A percentile compares a stretch with the other conserved stretches of the same genome.
These are phyloP conservation scores for Paecilomyces formosus DNA, from an alignment of 2,329 filamentous ascomycete genomes.

Conservation along the genomic window DNA sequence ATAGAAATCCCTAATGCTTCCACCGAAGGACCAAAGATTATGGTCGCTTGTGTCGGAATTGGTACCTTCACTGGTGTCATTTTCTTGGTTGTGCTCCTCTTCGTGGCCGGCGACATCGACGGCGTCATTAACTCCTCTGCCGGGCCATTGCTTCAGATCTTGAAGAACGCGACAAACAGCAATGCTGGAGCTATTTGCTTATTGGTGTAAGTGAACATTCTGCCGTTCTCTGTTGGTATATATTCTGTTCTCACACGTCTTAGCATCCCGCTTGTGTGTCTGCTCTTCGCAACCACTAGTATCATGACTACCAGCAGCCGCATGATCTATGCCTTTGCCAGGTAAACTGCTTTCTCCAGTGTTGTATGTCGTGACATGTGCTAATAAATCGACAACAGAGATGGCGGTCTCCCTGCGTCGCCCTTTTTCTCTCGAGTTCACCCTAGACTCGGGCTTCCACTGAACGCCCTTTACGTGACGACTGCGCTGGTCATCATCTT, in stretches of 20 bases:
- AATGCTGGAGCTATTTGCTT: constrained; percentile 56
- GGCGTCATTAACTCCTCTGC: constrained; percentile 48
- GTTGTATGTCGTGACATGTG: neutral
- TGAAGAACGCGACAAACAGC: constrained; percentile 55
- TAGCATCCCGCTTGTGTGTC: constrained; percentile 53
- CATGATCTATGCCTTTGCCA: constrained; percentile 61
- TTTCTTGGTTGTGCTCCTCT: constrained; percentile 57
- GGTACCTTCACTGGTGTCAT: constrained; percentile 56
- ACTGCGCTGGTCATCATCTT: constrained; percentile 58
- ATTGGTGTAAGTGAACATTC: constrained; percentile 41
- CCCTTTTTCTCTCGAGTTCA: constrained; percentile 56
- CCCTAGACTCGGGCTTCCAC: constrained; percentile 52
- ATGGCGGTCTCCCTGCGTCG: constrained; percentile 59
- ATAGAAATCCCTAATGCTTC: constrained; percentile 37
- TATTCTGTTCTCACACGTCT: neutral
- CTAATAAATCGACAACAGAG: constrained; percentile 18
- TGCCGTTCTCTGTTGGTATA: neutral
- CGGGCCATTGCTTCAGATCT: constrained; percentile 55
- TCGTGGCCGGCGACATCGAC: constrained; percentile 53
- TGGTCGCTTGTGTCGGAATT: constrained; percentile 58
- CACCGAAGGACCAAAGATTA: constrained; percentile 56
- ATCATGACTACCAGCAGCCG: constrained; percentile 60
- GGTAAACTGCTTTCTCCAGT: constrained; percentile 13
- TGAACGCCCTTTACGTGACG: constrained; percentile 59
- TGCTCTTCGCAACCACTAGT: constrained; percentile 55